Evolutionary conservation across 305 asterid genomes (phyloP).

Genomic region (Fraxinus baroniana): DNA sequence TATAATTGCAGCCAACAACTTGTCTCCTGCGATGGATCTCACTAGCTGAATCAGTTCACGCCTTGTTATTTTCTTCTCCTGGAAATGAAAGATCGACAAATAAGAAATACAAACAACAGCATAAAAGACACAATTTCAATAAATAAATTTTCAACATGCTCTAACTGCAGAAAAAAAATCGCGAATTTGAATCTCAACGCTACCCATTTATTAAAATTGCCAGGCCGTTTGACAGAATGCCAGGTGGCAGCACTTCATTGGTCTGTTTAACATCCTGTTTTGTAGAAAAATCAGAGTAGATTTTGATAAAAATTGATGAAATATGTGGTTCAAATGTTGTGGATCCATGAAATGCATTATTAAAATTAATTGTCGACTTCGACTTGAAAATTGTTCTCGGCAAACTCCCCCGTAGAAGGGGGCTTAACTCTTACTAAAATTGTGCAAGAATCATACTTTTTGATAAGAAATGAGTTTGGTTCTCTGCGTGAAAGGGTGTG

Average conservation of each 20-base stretch:
- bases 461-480: not conserved
- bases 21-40: slow-evolving; percentile 71
- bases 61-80: slow-evolving; percentile 56
- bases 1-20: slow-evolving; percentile 43
- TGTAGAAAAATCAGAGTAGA: too few species aligned
- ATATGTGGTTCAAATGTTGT: too few species aligned
- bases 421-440: too few species aligned
- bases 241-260: too few species aligned
- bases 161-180: not conserved
- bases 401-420: too few species aligned
- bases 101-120: not conserved
- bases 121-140: not conserved
- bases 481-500: not conserved
- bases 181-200: not conserved
- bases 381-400: too few species aligned
- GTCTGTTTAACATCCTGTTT: too few species aligned
- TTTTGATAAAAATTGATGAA: too few species aligned
- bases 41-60: slow-evolving; percentile 52
- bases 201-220: not conserved
- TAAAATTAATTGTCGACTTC: too few species aligned
- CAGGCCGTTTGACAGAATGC: too few species aligned
- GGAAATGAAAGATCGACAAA: slow-evolving; percentile 12
- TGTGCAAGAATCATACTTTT: not conserved
- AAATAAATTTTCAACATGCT: not conserved
- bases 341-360: too few species aligned